These are phyloP conservation scores for Noccaea caerulescens DNA, from an alignment of 345 rosid genomes.

Conservation along the genomic window DNA sequence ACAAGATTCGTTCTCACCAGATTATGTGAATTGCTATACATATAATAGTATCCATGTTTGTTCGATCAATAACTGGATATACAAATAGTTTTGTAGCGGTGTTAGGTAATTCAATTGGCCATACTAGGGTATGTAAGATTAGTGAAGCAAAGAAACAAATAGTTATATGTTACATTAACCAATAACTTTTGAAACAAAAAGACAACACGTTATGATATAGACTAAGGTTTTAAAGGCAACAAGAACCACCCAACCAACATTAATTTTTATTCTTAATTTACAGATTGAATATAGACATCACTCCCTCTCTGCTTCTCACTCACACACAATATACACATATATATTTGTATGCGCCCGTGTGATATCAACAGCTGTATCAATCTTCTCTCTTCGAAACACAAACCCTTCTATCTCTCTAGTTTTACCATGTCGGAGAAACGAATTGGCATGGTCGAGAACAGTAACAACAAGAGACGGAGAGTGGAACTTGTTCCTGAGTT, in stretches of 20 bases:
- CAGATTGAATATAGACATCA: constrained; percentile 34
- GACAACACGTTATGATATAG: constrained; percentile 40
- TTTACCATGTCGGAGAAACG: constrained; percentile 41
- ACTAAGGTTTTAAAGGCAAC: constrained; percentile 32
- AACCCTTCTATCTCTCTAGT: constrained; percentile 1
- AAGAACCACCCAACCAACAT: constrained; percentile 43
- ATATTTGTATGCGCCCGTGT: constrained; percentile 33
- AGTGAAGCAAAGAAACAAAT: constrained; percentile 40
- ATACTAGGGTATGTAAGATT: constrained; percentile 25
- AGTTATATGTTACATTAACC: constrained; percentile 32
- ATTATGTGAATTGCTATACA: background rate
- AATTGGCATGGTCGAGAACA: constrained; percentile 22
- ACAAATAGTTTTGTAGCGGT: background rate
- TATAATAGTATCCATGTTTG: background rate
- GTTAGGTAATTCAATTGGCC: constrained; percentile 21
- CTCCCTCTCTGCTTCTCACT: constrained; percentile 30
- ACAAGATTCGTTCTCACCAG: background rate
- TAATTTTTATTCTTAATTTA: constrained; percentile 26
- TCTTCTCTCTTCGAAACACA: constrained; percentile 33
- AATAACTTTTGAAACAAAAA: constrained; percentile 38
- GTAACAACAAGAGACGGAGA: constrained; percentile 44
- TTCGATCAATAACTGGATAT: constrained; percentile 4
- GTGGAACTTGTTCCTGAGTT: constrained; percentile 37
- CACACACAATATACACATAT: constrained; percentile 25
- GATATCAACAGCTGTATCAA: constrained; percentile 40